Conservation (phyloP, 1,284 basidiomycete species). For the Cerioporus squamosus region DNA sequence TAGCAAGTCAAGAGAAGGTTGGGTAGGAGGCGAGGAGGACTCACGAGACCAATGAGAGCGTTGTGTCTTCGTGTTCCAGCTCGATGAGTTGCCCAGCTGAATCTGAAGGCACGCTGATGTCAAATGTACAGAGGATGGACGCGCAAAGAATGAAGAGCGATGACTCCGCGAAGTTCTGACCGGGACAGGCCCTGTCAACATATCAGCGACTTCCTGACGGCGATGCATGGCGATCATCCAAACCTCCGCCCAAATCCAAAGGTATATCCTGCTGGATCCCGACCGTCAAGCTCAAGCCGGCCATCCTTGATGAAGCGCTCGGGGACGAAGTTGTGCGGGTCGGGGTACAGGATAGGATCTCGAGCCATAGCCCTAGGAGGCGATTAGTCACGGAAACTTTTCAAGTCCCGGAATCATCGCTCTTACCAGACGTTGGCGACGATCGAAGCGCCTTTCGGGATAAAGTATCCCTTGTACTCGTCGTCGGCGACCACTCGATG, state of each 20-base stretch:
- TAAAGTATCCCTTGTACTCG: conserved; percentile 11
- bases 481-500: conserved; percentile 11
- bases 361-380: conserved; percentile 17
- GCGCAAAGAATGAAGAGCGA: conserved; percentile 12
- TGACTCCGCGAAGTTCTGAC: conserved; percentile 13
- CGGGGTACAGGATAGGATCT: conserved; percentile 17
- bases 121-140: conserved; percentile 7
- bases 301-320: conserved; percentile 25
- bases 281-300: background rate
- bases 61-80: background rate
- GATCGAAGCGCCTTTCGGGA: conserved; percentile 8
- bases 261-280: conserved; percentile 5
- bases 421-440: conserved; percentile 8
- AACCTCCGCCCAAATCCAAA: conserved; percentile 19
- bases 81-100: background rate
- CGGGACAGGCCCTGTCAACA: conserved; percentile 14
- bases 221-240: background rate
- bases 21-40: background rate
- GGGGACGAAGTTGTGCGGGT: conserved; percentile 24
- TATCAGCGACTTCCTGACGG: background rate
- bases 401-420: background rate
- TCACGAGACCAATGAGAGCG: background rate
- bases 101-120: conserved; percentile 11
- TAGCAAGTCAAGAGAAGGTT: too few species aligned
- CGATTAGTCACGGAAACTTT: background rate